Percentiles rank a stretch among this genome's conserved stretches.
phyloP scores from a whole-genome alignment of 1,139 yeast species.

The Kluyveromyces sp. region DNA sequence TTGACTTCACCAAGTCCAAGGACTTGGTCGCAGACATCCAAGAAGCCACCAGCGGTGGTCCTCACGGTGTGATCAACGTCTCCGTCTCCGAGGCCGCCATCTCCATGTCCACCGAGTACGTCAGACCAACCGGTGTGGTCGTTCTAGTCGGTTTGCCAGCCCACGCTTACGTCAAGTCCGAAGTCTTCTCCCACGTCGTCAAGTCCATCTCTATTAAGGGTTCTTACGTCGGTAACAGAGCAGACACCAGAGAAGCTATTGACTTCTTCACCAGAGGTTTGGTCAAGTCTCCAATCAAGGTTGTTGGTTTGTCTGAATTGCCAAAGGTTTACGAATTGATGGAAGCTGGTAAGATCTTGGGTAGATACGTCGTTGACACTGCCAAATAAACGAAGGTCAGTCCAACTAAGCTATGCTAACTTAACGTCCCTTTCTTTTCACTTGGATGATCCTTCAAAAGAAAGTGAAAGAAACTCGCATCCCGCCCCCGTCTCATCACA shows the following conservation, averaged over 20 bases:
- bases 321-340: constrained; percentile 47
- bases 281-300: constrained; percentile 53
- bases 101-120: constrained; percentile 47
- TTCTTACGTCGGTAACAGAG: constrained; percentile 67
- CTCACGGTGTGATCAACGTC: constrained; percentile 56
- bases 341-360: constrained; percentile 55
- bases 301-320: constrained; percentile 51
- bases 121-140: constrained; percentile 52
- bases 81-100: constrained; percentile 54
- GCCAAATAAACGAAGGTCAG: constrained; percentile 33
- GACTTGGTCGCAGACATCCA: constrained; percentile 44
- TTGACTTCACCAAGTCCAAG: constrained; percentile 46
- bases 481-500: no score
- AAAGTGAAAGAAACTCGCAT: no score
- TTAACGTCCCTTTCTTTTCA: neutral
- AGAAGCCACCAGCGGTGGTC: constrained; percentile 50
- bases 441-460: no score
- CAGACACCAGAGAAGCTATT: constrained; percentile 61
- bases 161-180: constrained; percentile 46
- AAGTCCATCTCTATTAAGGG: constrained; percentile 51
- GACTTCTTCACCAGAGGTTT: constrained; percentile 60
- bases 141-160: constrained; percentile 62
- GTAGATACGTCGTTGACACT: constrained; percentile 59
- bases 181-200: constrained; percentile 51
- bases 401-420: neutral